These are phyloP conservation scores for Dichotomocladium elegans DNA, from an alignment of 371 early-diverging fungal genomes.

Conservation along the genomic window DNA sequence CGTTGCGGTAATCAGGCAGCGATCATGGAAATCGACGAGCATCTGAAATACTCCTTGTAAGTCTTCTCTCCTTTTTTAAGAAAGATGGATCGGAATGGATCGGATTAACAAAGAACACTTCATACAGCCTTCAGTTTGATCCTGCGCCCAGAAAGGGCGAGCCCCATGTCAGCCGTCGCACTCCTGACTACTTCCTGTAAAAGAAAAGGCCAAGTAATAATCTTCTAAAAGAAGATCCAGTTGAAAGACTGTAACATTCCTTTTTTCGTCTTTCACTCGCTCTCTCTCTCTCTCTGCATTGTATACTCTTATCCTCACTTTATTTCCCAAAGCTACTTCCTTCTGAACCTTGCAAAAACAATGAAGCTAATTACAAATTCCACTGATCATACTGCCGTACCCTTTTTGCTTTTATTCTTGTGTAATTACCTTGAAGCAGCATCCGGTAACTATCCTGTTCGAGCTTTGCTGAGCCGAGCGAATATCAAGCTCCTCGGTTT, in stretches of 20 bases:
- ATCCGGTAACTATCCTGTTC: no score
- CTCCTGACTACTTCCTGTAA: conserved; percentile 99
- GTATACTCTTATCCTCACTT: conserved; percentile 1
- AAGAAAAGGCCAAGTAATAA: conserved; percentile 2
- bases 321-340: no score
- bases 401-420: no score
- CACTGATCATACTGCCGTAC: no score
- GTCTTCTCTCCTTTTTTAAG: conserved; percentile 10
- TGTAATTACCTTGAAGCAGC: no score
- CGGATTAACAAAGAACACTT: no score
- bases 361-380: no score
- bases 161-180: conserved; percentile 95
- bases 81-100: no score
- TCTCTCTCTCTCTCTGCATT: neutral
- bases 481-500: no score
- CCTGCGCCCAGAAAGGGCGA: conserved; percentile 98
- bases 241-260: neutral
- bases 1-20: conserved; percentile 99
- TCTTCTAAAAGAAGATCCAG: neutral
- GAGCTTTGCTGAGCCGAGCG: no score
- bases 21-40: conserved; percentile 95
- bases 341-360: no score
- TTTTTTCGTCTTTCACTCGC: neutral
- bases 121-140: conserved; percentile 85
- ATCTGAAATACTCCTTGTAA: conserved; percentile 90